Conservation (phyloP, 2,329 filamentous ascomycete species). For the Pezicula rhizophila region DNA sequence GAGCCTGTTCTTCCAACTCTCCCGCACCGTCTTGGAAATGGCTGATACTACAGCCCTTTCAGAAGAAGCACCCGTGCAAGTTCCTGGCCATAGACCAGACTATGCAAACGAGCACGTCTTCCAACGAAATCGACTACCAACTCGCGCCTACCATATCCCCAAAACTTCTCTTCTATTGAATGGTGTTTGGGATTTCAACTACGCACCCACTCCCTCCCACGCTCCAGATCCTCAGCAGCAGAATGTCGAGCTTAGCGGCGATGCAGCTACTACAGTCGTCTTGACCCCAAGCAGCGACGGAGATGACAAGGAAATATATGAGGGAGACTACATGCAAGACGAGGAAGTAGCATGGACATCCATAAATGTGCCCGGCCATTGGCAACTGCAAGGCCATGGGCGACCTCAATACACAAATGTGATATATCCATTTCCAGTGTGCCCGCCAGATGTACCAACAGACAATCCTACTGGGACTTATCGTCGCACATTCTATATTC, state of each 20-base stretch:
- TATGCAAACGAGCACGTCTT: conserved; percentile 46
- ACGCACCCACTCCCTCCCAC: conserved; percentile 38
- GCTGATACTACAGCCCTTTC: not conserved
- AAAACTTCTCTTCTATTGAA: conserved; percentile 44
- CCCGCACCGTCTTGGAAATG: not conserved
- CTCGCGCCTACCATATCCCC: conserved; percentile 47
- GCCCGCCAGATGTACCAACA: conserved; percentile 52
- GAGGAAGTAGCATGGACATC: conserved; percentile 1
- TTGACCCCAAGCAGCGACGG: not conserved
- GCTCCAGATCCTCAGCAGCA: conserved; percentile 34
- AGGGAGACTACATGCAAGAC: conserved; percentile 1
- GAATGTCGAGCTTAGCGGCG: conserved; percentile 17
- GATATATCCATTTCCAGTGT: conserved; percentile 58
- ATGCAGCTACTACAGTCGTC: conserved; percentile 4
- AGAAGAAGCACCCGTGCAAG: not conserved
- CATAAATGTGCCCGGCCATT: conserved; percentile 61
- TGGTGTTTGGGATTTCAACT: conserved; percentile 51
- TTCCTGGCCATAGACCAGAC: conserved; percentile 30
- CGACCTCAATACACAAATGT: conserved; percentile 64
- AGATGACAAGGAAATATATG: not conserved
- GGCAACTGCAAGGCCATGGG: conserved; percentile 65
- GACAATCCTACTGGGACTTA: conserved; percentile 51
- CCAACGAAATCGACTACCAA: conserved; percentile 45
- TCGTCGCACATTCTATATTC: conserved; percentile 40
- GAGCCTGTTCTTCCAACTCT: not conserved